A percentile compares a stretch with the other conserved stretches of the same genome.
Evolutionary conservation across 2,329 filamentous ascomycete genomes (phyloP).

Genomic region (Sporothrix phasma): DNA sequence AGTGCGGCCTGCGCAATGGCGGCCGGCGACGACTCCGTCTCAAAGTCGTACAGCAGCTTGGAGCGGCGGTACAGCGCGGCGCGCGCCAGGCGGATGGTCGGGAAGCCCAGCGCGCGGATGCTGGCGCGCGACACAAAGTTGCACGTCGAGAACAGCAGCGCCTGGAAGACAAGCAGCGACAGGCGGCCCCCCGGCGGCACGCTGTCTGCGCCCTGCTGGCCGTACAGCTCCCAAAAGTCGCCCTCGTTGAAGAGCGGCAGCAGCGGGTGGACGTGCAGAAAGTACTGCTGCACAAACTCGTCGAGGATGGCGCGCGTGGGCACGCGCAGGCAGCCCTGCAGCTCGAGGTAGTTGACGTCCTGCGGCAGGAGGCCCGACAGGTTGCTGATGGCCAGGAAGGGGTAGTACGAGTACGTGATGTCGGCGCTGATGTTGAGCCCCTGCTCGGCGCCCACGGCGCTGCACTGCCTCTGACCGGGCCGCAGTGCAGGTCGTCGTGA

Average conservation of each 20-base stretch:
- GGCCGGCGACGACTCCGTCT: conserved; percentile 33
- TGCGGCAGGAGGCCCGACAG: conserved; percentile 32
- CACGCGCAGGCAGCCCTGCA: conserved; percentile 37
- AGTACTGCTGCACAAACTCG: conserved; percentile 40
- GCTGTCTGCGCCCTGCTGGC: conserved; percentile 17
- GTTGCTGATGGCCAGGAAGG: conserved; percentile 33
- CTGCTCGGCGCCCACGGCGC: conserved; percentile 9
- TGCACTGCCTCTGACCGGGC: background rate
- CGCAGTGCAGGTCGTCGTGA: background rate
- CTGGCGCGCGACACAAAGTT: conserved; percentile 17
- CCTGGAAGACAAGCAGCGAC: conserved; percentile 37
- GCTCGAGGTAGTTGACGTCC: conserved; percentile 37
- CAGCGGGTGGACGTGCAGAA: conserved; percentile 37
- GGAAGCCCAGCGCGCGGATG: conserved; percentile 17
- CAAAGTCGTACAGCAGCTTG: conserved; percentile 33
- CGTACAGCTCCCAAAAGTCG: conserved; percentile 39
- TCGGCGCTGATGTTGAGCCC: conserved; percentile 13
- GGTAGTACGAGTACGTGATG: conserved; percentile 32
- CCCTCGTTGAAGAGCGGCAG: conserved; percentile 37
- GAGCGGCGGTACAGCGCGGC: conserved; percentile 17
- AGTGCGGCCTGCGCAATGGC: conserved; percentile 33
- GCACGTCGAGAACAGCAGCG: conserved; percentile 31
- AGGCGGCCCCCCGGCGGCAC: conserved; percentile 21
- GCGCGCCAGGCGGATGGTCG: conserved; percentile 14
- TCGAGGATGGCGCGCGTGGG: conserved; percentile 33